phyloP scores from a whole-genome alignment of 1,284 basidiomycete species.

The Leccinum fuscescens region DNA sequence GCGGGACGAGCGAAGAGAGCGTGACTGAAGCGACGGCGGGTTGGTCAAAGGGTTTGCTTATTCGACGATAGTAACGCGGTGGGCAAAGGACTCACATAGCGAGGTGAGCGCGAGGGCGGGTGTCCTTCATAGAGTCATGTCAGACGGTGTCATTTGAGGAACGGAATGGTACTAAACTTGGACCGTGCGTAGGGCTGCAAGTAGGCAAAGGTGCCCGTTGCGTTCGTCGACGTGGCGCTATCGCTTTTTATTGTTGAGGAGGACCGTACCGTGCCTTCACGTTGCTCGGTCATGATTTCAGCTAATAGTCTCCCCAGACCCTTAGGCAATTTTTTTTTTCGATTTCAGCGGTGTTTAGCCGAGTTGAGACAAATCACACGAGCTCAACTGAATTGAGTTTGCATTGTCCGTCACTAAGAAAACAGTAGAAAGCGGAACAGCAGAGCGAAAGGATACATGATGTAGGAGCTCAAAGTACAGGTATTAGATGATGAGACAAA shows the following conservation, averaged over 20 bases:
- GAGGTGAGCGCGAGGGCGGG: conserved; percentile 30
- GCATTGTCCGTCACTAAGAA: conserved; percentile 3
- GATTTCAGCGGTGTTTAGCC: background rate
- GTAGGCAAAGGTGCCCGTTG: conserved; percentile 25
- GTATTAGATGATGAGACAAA: background rate
- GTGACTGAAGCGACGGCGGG: conserved; percentile 30
- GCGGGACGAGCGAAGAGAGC: conserved; percentile 38
- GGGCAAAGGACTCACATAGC: conserved; percentile 26
- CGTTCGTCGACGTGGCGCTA: conserved; percentile 9
- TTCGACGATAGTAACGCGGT: background rate
- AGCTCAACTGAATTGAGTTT: too few relatives aligned
- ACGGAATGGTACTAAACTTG: conserved; percentile 28
- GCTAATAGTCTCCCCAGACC: too few relatives aligned
- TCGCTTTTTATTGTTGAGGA: background rate
- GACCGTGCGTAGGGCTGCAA: conserved; percentile 33
- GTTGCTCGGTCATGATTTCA: conserved; percentile 13
- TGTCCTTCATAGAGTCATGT: conserved; percentile 11
- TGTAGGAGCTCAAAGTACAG: background rate
- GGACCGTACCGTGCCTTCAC: background rate
- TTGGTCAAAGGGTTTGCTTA: background rate
- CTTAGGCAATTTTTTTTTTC: too few relatives aligned
- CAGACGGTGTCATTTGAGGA: conserved; percentile 9
- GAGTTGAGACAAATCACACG: background rate
- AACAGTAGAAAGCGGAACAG: conserved; percentile 9
- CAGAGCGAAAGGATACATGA: conserved; percentile 17